Base-by-base conservation (phyloP, 2,329 filamentous ascomycete species). In the Trichoderma harzianum region DNA sequence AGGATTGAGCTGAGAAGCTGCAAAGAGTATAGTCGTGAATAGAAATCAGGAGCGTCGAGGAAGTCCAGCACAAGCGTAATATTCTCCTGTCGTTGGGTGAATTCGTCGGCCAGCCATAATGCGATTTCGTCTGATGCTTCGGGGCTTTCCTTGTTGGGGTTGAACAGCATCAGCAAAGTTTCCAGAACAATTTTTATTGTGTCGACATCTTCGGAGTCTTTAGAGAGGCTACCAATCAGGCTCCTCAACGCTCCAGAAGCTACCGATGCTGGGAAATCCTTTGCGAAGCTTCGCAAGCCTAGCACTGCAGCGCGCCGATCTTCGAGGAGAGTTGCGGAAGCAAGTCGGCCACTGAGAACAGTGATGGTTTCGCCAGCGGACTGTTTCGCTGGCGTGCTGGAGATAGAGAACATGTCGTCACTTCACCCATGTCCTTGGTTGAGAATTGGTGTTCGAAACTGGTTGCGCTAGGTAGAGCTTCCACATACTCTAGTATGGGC, bases 51-150 rank as follows among this genome's bases (percentile, higher is more conserved):
- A 16, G 91, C 90, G 75, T 98, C 95, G 75, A 99, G 87, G 70
- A 99, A 92, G 79, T 96, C 92, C 73, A 99, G 89, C 28, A 99
- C 88, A 18, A 96, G 86, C 2, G 93, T 95, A 73, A 98, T 95
- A 81, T 99, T 98, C 83, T 98, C 95, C 88, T 98, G 95, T 74
- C 93, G 91, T 86, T 97, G 95, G 39, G 96, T 98, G 80, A 99
- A 99, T 82, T 98, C 95, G 82, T 99, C 96, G 69, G 96, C 96
- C 72, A 99, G 87, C 94, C 96, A 99, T 32, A 98, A 85, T 21
- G 92, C 92, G 77, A 99, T 97, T 82, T 99, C 96, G 75, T 98
- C 95, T 16, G 95, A 97, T 69, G 95, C 94, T 86, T 98, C 95
- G 36, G 94, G 88, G 86, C 93, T 97, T 79, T 86, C 84, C 76